Evolutionary conservation across 2,329 filamentous ascomycete species (phyloP), one percentile per base, ranked within the genome.

Genomic region (Cryphonectria carpinicola): DNA sequence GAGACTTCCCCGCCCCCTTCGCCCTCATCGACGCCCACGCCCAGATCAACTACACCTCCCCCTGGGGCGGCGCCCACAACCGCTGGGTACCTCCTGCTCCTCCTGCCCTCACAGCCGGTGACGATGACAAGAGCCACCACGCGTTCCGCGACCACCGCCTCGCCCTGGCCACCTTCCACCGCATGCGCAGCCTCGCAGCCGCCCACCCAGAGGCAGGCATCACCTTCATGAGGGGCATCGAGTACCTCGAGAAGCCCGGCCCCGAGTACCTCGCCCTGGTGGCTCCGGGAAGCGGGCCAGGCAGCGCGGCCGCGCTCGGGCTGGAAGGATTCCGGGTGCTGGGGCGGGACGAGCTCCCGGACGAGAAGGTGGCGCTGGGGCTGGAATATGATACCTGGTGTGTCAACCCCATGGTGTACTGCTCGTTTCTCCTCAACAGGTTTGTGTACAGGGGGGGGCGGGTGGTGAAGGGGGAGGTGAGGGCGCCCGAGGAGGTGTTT

Each of bases 1-100:
- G 78, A 49, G 82, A 86, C 76, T 83, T 86, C 64, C 84, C 84
- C 13, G 77, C 76, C n/a, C 81, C 84, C 13, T 84, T 81, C 63
- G 84, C 85, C 75, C 81, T 82, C 17, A 79, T 83, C 46, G 81
- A 84, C 70, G 75, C 80, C 6, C 72, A 71, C 19, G 72, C 78
- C 0, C 78, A 81, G 69, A 83, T 86, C 75, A 82, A 88, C 79
- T 89, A 84, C 76, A 85, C 87, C 19, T 88, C 87, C 41, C 86
- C 86, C 66, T 88, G 86, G 86, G 87, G 83, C 49, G 87, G 87
- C 14, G 86, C 87, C 2, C 86, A 89, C 75, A 86, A 87, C 73
- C 82, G 86, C 56, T 86, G 83, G 74, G 83, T 87, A 46, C 83
- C 84, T 1, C 82, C 82, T 52, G 76, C 75, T 37, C 11, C 41